Conservation (phyloP, 208 protist species). For the Herpetomonas tarakana region DNA sequence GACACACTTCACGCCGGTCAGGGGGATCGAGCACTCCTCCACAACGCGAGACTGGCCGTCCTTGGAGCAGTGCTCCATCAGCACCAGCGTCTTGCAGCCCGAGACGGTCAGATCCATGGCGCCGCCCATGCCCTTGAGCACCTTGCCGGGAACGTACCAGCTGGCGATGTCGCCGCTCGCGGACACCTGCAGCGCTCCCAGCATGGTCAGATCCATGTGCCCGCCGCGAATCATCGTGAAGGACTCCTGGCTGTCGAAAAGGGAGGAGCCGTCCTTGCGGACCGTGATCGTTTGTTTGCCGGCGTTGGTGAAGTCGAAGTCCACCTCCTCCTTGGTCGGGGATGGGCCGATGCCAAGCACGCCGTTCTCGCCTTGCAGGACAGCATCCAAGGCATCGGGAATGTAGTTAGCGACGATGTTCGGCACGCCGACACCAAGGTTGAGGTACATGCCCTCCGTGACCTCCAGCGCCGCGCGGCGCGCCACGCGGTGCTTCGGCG, state of each 20-base stretch:
- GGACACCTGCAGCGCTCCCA: slow-evolving; percentile 91
- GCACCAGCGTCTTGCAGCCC: slow-evolving; percentile 83
- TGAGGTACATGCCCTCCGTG: slow-evolving; percentile 92
- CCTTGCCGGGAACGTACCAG: slow-evolving; percentile 93
- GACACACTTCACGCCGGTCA: slow-evolving; percentile 76
- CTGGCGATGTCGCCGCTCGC: slow-evolving; percentile 92
- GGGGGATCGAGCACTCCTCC: slow-evolving; percentile 68
- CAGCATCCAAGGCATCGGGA: slow-evolving; percentile 56
- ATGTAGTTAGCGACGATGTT: slow-evolving; percentile 89
- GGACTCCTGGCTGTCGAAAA: slow-evolving; percentile 67
- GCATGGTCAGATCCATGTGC: slow-evolving; percentile 91
- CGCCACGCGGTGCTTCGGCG: slow-evolving; percentile 53
- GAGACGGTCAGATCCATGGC: slow-evolving; percentile 87
- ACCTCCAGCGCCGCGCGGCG: slow-evolving; percentile 90
- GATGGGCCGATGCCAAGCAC: slow-evolving; percentile 89
- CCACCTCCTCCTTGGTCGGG: slow-evolving; percentile 64
- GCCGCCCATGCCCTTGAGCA: slow-evolving; percentile 94
- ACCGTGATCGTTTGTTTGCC: slow-evolving; percentile 92
- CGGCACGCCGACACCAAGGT: slow-evolving; percentile 95
- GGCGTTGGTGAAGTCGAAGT: slow-evolving; percentile 94
- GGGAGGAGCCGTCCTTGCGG: slow-evolving; percentile 63
- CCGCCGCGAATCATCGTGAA: slow-evolving; percentile 95
- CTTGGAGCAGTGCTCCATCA: slow-evolving; percentile 94
- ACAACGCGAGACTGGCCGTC: slow-evolving; percentile 77
- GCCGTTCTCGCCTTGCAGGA: slow-evolving; percentile 86